phyloP scores from a whole-genome alignment of 805 yeast species.

The Wickerhamiella slavikovae region DNA sequence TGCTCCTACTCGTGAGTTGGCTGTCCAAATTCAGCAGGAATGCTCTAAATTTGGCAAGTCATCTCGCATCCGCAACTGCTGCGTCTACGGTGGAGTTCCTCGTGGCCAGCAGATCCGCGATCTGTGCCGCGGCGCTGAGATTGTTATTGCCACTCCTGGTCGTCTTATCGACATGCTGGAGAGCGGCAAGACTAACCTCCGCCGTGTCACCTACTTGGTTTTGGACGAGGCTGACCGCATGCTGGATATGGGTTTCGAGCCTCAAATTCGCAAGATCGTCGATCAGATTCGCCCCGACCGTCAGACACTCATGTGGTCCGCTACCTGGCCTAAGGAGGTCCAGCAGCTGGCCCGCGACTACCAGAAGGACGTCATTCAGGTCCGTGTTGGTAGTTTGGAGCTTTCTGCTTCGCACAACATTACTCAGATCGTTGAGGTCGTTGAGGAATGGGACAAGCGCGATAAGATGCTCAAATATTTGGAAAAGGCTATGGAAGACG shows the following conservation, averaged over 20 bases:
- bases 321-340: slow-evolving; percentile 99
- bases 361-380: slow-evolving; percentile 84
- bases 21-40: slow-evolving; percentile 91
- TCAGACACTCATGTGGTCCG: slow-evolving; percentile 99
- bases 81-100: slow-evolving; percentile 99
- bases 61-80: slow-evolving; percentile 78
- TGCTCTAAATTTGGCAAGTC: slow-evolving; percentile 85
- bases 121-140: slow-evolving; percentile 85
- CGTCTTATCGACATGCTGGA: slow-evolving; percentile 96
- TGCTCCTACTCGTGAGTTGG: slow-evolving; percentile 98
- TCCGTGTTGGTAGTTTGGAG: slow-evolving; percentile 88
- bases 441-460: slow-evolving; percentile 82
- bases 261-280: slow-evolving; percentile 95
- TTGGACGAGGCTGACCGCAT: slow-evolving; percentile 99
- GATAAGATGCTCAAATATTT: slow-evolving; percentile 72
- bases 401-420: slow-evolving; percentile 92
- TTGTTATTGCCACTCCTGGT: slow-evolving; percentile 96
- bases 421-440: slow-evolving; percentile 80
- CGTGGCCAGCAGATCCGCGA: slow-evolving; percentile 96
- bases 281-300: slow-evolving; percentile 98
- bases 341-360: slow-evolving; percentile 84
- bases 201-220: slow-evolving; percentile 91
- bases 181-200: slow-evolving; percentile 79
- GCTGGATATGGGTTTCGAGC: slow-evolving; percentile 99
- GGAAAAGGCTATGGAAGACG: slow-evolving; percentile 49